Conservation (phyloP, 2,329 filamentous ascomycete species). For the Capronia coronata region DNA sequence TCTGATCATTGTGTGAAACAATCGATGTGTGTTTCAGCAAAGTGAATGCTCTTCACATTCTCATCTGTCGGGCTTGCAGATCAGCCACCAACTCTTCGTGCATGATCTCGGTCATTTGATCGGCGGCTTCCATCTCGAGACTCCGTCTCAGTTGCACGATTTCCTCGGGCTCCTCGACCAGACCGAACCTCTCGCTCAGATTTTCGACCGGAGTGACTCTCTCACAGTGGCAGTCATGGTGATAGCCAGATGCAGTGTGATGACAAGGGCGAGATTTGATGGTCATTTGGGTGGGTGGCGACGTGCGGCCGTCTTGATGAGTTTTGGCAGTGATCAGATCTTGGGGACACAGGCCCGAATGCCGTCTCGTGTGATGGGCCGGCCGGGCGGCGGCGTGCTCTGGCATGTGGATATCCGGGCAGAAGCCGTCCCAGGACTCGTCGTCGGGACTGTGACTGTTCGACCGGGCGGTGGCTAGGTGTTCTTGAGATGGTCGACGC, state of each 20-base stretch:
- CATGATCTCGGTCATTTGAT: no score
- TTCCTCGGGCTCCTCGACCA: constrained; percentile 13
- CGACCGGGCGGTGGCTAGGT: neutral
- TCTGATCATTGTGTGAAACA: no score
- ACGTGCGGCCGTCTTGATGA: constrained; percentile 4
- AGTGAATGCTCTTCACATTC: constrained; percentile 7
- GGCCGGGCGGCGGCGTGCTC: constrained; percentile 6
- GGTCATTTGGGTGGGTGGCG: constrained; percentile 17
- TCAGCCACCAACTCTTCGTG: constrained; percentile 15
- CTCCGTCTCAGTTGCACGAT: constrained; percentile 10
- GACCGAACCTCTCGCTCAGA: constrained; percentile 19
- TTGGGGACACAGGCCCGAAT: constrained; percentile 19
- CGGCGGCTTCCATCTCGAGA: no score
- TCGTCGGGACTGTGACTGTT: constrained; percentile 13
- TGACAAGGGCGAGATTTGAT: constrained; percentile 5
- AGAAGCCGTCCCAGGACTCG: constrained; percentile 20
- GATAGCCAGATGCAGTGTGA: constrained; percentile 6
- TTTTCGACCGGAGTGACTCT: constrained; percentile 17
- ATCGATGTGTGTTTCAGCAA: no score
- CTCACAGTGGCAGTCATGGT: constrained; percentile 20
- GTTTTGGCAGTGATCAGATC: constrained; percentile 6
- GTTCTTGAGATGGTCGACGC: constrained; percentile 17
- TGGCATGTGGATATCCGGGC: constrained; percentile 23
- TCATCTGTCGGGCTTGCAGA: constrained; percentile 16
- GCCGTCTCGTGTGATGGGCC: constrained; percentile 14